These are phyloP conservation scores for Termitomyces sp. DNA, from an alignment of 768 basidiomycete species.

Conservation along the genomic window DNA sequence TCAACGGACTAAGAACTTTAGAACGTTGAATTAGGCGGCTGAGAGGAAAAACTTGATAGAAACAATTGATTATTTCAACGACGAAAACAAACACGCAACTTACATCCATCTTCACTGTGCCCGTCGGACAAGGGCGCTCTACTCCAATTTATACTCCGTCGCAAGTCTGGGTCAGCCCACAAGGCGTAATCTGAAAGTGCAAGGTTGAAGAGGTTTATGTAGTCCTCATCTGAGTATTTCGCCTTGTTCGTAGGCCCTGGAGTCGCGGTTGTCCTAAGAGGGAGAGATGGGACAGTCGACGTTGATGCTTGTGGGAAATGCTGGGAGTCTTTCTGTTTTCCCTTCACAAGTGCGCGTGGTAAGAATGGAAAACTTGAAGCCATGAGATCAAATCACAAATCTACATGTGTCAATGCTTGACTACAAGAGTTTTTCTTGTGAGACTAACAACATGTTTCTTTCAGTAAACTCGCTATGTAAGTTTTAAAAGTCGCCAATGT, in stretches of 20 bases:
- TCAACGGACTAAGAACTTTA: constrained; percentile 22
- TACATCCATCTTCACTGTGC: constrained; percentile 32
- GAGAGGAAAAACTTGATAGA: constrained; percentile 51
- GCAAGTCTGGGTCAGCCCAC: constrained; percentile 56
- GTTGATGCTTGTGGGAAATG: neutral
- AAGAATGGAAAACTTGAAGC: constrained; percentile 35
- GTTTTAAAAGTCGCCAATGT: no score
- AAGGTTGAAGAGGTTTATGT: constrained; percentile 44
- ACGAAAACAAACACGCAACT: constrained; percentile 16
- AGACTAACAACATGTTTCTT: no score
- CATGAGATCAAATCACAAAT: constrained; percentile 11
- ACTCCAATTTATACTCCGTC: constrained; percentile 39
- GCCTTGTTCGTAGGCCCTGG: neutral
- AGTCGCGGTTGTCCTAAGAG: neutral
- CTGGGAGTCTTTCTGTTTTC: constrained; percentile 15
- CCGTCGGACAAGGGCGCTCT: constrained; percentile 2
- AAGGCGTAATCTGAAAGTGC: constrained; percentile 68
- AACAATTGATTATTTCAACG: no score
- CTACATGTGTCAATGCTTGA: neutral
- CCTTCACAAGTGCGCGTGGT: constrained; percentile 39
- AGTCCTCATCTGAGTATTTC: constrained; percentile 30
- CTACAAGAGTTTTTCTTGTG: neutral
- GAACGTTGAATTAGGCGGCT: constrained; percentile 43
- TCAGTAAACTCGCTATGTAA: neutral
- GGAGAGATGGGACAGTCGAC: neutral